Evolutionary conservation across 139 green algal species (phyloP).

Genomic region (Chlorella sp.): DNA sequence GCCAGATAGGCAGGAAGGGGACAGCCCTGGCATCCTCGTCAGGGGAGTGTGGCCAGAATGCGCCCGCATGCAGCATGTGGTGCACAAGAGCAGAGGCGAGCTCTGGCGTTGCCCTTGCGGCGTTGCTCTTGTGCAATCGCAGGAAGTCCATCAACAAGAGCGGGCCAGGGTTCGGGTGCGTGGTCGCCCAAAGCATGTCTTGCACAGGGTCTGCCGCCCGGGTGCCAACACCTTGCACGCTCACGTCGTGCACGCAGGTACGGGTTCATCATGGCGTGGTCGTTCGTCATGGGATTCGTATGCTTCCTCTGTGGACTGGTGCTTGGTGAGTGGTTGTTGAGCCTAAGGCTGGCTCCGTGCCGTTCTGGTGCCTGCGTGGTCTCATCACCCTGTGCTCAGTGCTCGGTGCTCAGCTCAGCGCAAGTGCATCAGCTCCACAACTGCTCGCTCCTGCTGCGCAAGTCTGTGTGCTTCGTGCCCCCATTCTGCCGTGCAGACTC

Average conservation of each 20-base stretch:
- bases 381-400: not conserved
- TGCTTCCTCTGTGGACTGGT: conserved; percentile 29
- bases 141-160: conserved; percentile 31
- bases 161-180: conserved; percentile 38
- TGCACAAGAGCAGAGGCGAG: too few species aligned
- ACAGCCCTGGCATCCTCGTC: too few species aligned
- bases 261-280: conserved; percentile 49
- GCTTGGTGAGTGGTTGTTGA: conserved; percentile 3
- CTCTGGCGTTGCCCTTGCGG: too few species aligned
- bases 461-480: not conserved
- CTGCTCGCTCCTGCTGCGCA: not conserved
- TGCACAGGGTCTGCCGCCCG: too few species aligned
- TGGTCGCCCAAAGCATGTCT: conserved; percentile 7
- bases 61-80: too few species aligned
- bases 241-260: conserved; percentile 9
- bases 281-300: conserved; percentile 39
- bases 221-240: not conserved
- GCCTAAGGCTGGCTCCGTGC: not conserved
- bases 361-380: not conserved
- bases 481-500: not conserved
- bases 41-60: too few species aligned
- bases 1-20: too few species aligned
- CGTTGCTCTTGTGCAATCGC: too few species aligned
- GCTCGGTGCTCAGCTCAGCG: not conserved
- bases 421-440: not conserved